Evolutionary conservation across 805 yeast genomes (phyloP).

Genomic region (Kurtzmaniella fragi): DNA sequence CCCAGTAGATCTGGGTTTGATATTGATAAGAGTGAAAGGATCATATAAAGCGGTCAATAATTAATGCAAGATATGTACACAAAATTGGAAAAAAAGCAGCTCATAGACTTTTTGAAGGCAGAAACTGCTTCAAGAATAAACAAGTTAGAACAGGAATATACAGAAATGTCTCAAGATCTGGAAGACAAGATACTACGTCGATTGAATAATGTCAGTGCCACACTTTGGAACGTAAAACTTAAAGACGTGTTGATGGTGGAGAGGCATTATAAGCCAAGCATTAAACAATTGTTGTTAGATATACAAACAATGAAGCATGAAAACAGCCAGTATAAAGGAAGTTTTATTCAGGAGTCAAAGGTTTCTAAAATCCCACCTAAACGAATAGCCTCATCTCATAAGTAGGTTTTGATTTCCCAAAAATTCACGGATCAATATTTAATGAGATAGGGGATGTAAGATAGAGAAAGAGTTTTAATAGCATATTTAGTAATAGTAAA

Average conservation of each 20-base stretch:
- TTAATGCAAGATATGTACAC: slow-evolving; percentile 12
- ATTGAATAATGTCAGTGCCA: slow-evolving; percentile 42
- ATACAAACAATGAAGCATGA: slow-evolving; percentile 8
- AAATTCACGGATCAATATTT: no score
- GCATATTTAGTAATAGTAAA: no score
- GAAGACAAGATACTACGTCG: slow-evolving; percentile 37
- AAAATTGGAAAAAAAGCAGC: slow-evolving; percentile 29
- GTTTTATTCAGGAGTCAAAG: no score
- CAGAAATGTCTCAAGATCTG: slow-evolving; percentile 17
- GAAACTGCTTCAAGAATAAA: slow-evolving; percentile 15
- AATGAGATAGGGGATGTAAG: no score
- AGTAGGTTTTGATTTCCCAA: no score
- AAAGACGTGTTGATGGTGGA: slow-evolving; percentile 42
- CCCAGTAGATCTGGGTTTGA: no score
- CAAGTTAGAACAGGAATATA: slow-evolving; percentile 20
- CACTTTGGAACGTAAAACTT: slow-evolving; percentile 45
- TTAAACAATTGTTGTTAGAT: slow-evolving; percentile 25
- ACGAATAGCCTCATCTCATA: no score
- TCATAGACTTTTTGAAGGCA: slow-evolving; percentile 25
- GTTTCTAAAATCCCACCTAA: no score
- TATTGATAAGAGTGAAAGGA: no score
- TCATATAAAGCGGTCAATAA: background rate
- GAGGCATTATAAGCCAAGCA: slow-evolving; percentile 29
- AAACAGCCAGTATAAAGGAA: background rate
- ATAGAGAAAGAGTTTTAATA: no score